Percentiles rank a stretch among this genome's conserved stretches.
These are phyloP conservation scores for Zymoseptoria crescenta DNA, from an alignment of 2,329 filamentous ascomycete genomes.

Conservation along the genomic window DNA sequence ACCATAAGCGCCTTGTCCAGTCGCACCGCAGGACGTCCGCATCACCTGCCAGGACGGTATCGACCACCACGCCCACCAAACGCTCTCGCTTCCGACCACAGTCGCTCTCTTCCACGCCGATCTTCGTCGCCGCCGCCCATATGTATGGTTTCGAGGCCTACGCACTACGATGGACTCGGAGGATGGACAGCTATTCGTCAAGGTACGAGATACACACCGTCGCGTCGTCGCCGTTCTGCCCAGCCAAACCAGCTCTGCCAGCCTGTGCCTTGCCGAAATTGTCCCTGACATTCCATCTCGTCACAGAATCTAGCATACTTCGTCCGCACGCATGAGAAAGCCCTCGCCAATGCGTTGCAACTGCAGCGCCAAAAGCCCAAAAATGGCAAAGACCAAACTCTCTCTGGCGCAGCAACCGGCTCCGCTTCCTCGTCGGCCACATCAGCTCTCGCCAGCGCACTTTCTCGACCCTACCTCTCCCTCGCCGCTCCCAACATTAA, in stretches of 20 bases:
- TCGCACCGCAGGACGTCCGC: not conserved
- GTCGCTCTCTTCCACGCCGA: constrained; percentile 6
- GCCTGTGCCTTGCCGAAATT: not conserved
- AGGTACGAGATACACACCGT: constrained; percentile 46
- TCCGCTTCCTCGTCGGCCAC: constrained; percentile 61
- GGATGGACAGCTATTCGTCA: constrained; percentile 84
- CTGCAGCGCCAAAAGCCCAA: constrained; percentile 65
- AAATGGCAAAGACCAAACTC: constrained; percentile 41
- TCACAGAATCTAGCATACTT: constrained; percentile 85
- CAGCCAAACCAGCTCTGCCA: not conserved
- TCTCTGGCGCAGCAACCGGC: constrained; percentile 43
- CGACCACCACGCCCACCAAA: not conserved
- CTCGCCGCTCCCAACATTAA: constrained; percentile 82
- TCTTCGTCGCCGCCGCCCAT: constrained; percentile 14
- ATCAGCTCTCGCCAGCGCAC: constrained; percentile 67
- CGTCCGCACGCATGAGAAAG: constrained; percentile 95
- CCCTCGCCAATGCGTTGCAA: constrained; percentile 89
- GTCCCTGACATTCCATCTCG: not conserved
- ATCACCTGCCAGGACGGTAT: not conserved
- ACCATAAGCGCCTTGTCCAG: not conserved
- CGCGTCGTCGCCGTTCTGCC: not conserved
- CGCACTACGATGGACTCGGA: constrained; percentile 63
- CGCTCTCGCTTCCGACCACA: constrained; percentile 9
- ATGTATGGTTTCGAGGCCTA: constrained; percentile 10
- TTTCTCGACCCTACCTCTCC: constrained; percentile 76